A percentile compares a stretch with the other conserved stretches of the same genome.
Evolutionary conservation across 257 asterid genomes (phyloP).

Genomic region (Jaltomata sinuosa): DNA sequence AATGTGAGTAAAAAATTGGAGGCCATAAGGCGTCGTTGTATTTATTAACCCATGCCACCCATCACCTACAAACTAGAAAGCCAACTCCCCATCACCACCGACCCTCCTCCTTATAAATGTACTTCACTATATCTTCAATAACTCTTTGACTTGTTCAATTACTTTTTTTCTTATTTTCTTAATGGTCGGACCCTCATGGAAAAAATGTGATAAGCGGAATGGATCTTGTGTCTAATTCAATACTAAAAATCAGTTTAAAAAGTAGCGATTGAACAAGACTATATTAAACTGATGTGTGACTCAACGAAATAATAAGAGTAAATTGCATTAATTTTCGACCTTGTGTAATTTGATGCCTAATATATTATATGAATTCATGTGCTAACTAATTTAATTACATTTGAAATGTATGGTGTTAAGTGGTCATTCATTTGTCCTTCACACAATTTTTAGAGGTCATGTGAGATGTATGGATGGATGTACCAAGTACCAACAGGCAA

Average conservation of each 20-base stretch:
- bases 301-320: neutral
- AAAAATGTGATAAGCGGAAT: neutral
- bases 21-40: slow-evolving; percentile 6
- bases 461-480: neutral
- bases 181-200: neutral
- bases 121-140: neutral
- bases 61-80: slow-evolving; percentile 13
- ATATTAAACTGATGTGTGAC: neutral
- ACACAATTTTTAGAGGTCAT: neutral
- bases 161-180: neutral
- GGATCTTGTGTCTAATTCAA: neutral
- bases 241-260: neutral
- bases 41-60: slow-evolving; percentile 31
- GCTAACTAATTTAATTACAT: neutral
- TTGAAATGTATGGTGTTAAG: neutral
- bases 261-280: neutral
- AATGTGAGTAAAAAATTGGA: neutral
- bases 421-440: neutral
- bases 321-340: neutral
- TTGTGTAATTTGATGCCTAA: neutral
- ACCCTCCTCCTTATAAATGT: neutral
- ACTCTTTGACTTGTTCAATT: neutral
- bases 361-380: neutral
- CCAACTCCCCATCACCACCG: slow-evolving; percentile 11
- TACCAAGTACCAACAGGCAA: neutral